Evolutionary conservation across 148 eudicot species (phyloP).

Genomic region (Gaultheria prostrata): DNA sequence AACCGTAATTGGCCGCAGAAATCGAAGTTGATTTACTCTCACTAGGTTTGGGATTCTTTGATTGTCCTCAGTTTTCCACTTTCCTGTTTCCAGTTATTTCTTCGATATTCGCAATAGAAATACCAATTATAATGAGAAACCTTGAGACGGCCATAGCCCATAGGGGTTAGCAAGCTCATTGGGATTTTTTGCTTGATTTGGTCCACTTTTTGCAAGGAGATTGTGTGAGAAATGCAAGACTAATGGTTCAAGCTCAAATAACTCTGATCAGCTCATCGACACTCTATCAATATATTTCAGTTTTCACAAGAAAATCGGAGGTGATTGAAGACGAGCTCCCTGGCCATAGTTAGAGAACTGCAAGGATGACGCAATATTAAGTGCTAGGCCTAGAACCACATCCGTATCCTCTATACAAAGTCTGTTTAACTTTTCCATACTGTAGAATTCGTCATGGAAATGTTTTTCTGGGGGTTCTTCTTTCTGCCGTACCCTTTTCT

Average conservation of each 20-base stretch:
- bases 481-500: neutral
- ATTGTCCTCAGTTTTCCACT: no score
- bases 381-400: slow-evolving; percentile 38
- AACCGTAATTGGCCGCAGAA: no score
- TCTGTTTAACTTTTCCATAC: neutral
- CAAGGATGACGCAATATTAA: slow-evolving; percentile 27
- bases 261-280: slow-evolving; percentile 48
- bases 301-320: slow-evolving; percentile 55
- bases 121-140: no score
- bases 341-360: slow-evolving; percentile 35
- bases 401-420: slow-evolving; percentile 69
- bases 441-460: neutral
- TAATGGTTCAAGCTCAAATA: slow-evolving; percentile 43
- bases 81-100: no score
- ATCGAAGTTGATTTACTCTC: no score
- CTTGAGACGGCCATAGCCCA: no score
- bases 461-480: neutral
- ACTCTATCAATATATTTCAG: slow-evolving; percentile 42
- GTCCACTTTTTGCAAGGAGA: no score
- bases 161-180: no score
- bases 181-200: no score
- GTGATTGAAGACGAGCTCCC: slow-evolving; percentile 78
- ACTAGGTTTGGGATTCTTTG: no score
- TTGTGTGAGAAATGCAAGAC: no score
- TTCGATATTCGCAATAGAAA: no score